These are phyloP conservation scores for Pseudogymnoascus sp. DNA, from an alignment of 2,329 filamentous ascomycete genomes.

Conservation along the genomic window DNA sequence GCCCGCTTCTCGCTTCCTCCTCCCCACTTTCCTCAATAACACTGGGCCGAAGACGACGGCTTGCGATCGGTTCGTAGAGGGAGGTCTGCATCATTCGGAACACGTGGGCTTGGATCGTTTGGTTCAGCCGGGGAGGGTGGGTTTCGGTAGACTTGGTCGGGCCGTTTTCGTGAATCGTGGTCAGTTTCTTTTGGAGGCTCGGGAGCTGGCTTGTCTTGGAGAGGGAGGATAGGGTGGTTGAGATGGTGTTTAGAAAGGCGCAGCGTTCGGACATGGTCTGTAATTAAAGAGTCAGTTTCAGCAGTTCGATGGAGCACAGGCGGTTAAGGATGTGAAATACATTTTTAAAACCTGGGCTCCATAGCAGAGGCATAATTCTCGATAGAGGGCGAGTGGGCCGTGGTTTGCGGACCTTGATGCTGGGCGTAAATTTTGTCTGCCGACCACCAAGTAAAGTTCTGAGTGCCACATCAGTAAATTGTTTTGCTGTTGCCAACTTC, in stretches of 20 bases:
- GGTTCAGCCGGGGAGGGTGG: neutral
- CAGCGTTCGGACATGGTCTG: slow-evolving; percentile 19
- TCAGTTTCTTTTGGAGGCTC: slow-evolving; percentile 17
- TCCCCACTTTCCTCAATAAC: slow-evolving; percentile 2
- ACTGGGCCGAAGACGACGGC: slow-evolving; percentile 9
- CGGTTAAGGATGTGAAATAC: slow-evolving; percentile 12
- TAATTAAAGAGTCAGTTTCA: neutral
- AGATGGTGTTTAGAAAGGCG: slow-evolving; percentile 17
- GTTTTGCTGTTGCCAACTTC: neutral
- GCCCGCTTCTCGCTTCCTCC: neutral
- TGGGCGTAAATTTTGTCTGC: neutral
- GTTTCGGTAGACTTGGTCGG: neutral
- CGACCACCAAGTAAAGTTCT: slow-evolving; percentile 14
- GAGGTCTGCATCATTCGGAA: slow-evolving; percentile 11
- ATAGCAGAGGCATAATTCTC: slow-evolving; percentile 20
- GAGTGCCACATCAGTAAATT: slow-evolving; percentile 13
- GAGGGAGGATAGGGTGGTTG: slow-evolving; percentile 13
- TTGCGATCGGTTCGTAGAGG: slow-evolving; percentile 10
- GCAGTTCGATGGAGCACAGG: neutral
- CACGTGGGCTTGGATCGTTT: slow-evolving; percentile 9
- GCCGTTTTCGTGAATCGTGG: slow-evolving; percentile 2
- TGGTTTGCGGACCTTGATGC: slow-evolving; percentile 14
- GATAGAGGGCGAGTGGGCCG: slow-evolving; percentile 14
- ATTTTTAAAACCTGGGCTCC: slow-evolving; percentile 24
- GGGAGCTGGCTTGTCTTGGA: slow-evolving; percentile 19